Evolutionary conservation across 2,329 filamentous ascomycete genomes (phyloP), one percentile per base, ranked within the genome.

Genomic region (Aspergillus bombycis): DNA sequence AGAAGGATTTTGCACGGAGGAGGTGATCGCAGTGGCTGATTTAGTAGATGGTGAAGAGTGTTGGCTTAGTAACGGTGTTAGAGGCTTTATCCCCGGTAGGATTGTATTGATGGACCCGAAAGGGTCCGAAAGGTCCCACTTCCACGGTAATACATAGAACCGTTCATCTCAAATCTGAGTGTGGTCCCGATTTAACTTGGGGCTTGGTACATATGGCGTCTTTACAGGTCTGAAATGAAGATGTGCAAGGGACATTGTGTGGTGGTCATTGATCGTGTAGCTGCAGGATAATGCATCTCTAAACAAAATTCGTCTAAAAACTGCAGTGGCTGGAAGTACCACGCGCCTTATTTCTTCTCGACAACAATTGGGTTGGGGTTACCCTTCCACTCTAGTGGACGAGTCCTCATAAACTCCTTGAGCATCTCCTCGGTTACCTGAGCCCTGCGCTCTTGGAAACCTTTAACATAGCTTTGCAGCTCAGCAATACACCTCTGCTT

Each of bases 11-110:
- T 93, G 86, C 59, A 81, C 84, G 34, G 91, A 96, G 72, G 85
- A 88, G 66, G 77, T 80, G 3, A 81, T 97, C 19, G 76, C 76
- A n/a, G 81, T 81, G 2, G 79, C 83, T 14, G 88, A 88, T 8
- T 76, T 97, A 14, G 74, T 82, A 4, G 83, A 92, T 67, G 91
- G 89, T 1, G 94, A 97, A 76, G 84, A 89, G 59, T 91, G 94
- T 65, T 96, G 93, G 91, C 80, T 97, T 59, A 97, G 93, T 76
- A 97, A 94, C 76, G 93, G 91, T 0, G 90, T 94, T 1, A 86
- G 91, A 67, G 94, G 94, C 0, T 97, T 96, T 68, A 82, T 89
- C 48, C 72, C 63, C n/a, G 79, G 77, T 32, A 64, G 70, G 30
- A 61, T 78, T 28, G 62, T 74, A 30, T 63, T 70, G 36, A 28